Percentiles rank a stretch among this genome's conserved stretches.
phyloP scores from a whole-genome alignment of 176 grass and related monocot genomes.

The Oryza nivara region DNA sequence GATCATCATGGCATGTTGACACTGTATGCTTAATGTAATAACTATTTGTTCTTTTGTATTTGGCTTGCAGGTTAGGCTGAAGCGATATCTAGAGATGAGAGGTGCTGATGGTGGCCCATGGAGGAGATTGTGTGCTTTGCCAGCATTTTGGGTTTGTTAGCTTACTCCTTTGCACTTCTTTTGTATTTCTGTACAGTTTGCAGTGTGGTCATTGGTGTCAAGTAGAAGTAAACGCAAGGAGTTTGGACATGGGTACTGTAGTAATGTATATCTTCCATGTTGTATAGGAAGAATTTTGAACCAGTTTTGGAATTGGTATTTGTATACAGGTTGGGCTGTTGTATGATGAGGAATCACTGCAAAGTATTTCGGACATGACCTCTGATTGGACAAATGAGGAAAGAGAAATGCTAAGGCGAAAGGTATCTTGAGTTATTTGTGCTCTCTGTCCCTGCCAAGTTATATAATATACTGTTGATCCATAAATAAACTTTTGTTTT shows the following conservation, averaged over 20 bases:
- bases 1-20: conserved; percentile 7
- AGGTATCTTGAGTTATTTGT: conserved; percentile 53
- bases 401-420: conserved; percentile 80
- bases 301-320: not conserved
- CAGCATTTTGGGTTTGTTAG: conserved; percentile 88
- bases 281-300: not conserved
- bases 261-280: not conserved
- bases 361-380: conserved; percentile 85
- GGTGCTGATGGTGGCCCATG: conserved; percentile 98
- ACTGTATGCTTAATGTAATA: conserved; percentile 25
- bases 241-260: not conserved
- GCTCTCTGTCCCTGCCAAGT: not conserved
- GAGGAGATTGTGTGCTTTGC: conserved; percentile 95
- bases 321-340: conserved; percentile 76
- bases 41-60: conserved; percentile 27
- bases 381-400: conserved; percentile 95
- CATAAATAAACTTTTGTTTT: conserved; percentile 10
- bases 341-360: conserved; percentile 89
- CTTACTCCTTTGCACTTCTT: not conserved
- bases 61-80: conserved; percentile 82
- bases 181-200: not conserved
- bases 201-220: not conserved
- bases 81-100: conserved; percentile 98
- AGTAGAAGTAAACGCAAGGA: not conserved
- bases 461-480: too few species aligned